phyloP scores from a whole-genome alignment of 495 filamentous ascomycete genomes.

The Platismatia glauca region DNA sequence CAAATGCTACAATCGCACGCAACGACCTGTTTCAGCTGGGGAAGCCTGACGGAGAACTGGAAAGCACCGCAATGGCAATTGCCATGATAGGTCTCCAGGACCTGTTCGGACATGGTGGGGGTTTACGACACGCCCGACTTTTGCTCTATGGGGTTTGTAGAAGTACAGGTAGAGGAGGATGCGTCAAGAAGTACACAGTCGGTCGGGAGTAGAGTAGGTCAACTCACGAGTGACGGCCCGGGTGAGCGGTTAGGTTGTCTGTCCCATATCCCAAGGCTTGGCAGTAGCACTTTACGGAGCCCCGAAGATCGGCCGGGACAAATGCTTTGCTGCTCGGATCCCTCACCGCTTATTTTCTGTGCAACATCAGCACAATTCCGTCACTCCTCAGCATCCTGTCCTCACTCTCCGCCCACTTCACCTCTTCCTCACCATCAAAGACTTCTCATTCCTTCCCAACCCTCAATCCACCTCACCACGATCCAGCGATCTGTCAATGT shows the following conservation, averaged over 20 bases:
- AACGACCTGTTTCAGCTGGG: background rate
- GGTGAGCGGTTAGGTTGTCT: background rate
- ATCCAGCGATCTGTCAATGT: background rate
- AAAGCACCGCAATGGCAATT: constrained; percentile 13
- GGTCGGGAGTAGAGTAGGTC: background rate
- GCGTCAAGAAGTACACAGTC: background rate
- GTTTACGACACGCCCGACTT: background rate
- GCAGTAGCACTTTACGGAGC: too few relatives aligned
- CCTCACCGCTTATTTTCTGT: background rate
- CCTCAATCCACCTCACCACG: background rate
- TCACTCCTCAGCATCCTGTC: background rate
- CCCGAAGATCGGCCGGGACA: too few relatives aligned
- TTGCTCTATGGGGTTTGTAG: background rate
- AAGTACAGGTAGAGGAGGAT: background rate
- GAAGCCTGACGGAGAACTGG: constrained; percentile 8
- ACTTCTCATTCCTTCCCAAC: background rate
- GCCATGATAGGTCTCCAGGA: constrained; percentile 5
- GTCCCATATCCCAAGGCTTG: too few relatives aligned
- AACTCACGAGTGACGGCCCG: background rate
- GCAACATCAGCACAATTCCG: background rate
- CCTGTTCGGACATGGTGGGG: background rate
- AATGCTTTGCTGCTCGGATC: too few relatives aligned
- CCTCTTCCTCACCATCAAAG: background rate
- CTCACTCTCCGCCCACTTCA: background rate
- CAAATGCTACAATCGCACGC: constrained; percentile 6